Percentiles rank a stretch among this genome's conserved stretches.
phyloP scores from a whole-genome alignment of 768 basidiomycete genomes.

The Cubamyces sp. region DNA sequence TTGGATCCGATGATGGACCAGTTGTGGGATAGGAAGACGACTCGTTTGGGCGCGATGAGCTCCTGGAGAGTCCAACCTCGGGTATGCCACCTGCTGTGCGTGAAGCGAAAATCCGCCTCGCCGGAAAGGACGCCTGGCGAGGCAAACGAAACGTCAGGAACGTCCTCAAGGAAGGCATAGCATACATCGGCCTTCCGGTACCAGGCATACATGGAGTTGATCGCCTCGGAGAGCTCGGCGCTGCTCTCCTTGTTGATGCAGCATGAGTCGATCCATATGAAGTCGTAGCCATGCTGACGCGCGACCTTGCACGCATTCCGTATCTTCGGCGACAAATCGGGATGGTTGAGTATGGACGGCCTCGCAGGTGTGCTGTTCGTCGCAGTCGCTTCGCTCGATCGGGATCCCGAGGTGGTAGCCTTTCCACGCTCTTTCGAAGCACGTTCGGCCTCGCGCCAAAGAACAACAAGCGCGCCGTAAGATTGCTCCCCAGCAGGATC shows the following conservation, averaged over 20 bases:
- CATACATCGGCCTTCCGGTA: constrained; percentile 1
- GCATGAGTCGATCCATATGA: too few species aligned
- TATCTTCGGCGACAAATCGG: not conserved
- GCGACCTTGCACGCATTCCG: not conserved
- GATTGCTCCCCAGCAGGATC: too few species aligned
- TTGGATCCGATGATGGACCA: constrained; percentile 1
- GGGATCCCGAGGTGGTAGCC: not conserved
- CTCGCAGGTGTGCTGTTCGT: not conserved
- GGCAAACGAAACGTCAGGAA: not conserved
- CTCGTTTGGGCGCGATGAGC: not conserved
- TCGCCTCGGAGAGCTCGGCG: constrained; percentile 1
- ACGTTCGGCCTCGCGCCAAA: too few species aligned
- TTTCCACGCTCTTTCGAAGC: too few species aligned
- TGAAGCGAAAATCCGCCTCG: not conserved
- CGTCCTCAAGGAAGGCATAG: constrained; percentile 8
- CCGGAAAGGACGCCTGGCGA: not conserved
- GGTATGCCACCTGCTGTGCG: not conserved
- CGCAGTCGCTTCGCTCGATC: not conserved
- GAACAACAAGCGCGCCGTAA: too few species aligned
- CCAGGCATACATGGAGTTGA: constrained; percentile 8
- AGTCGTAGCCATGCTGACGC: not conserved
- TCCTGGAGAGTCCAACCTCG: constrained; percentile 11
- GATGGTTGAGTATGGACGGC: too few species aligned
- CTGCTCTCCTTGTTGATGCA: too few species aligned
- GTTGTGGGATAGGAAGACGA: not conserved